A percentile compares a stretch with the other conserved stretches of the same genome.
These are phyloP conservation scores for Phytophthora citricola DNA, from an alignment of 352 stramenopile genomes.

Conservation along the genomic window DNA sequence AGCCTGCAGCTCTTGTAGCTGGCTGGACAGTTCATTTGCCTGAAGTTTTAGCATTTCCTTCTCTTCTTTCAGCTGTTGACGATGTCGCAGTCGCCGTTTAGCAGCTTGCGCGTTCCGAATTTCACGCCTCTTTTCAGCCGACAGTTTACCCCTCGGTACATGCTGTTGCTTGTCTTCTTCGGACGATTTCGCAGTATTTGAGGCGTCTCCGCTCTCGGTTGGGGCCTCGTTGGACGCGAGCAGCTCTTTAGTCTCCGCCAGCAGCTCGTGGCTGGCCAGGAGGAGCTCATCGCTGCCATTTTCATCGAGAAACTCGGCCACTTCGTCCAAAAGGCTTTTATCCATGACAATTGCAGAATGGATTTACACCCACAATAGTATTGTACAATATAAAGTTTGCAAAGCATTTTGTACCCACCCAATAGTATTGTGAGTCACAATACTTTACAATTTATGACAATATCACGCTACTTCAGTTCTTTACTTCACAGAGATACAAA, in stretches of 20 bases:
- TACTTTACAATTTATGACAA: no score
- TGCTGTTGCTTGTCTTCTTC: neutral
- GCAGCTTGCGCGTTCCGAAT: slow-evolving; percentile 26
- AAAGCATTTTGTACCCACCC: no score
- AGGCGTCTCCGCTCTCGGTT: neutral
- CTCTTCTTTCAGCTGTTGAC: slow-evolving; percentile 25
- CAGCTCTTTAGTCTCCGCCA: slow-evolving; percentile 12
- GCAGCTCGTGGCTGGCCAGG: slow-evolving; percentile 6
- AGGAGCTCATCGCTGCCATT: slow-evolving; percentile 1
- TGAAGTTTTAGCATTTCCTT: slow-evolving; percentile 13
- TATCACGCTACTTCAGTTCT: slow-evolving; percentile 7
- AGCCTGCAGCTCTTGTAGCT: slow-evolving; percentile 1
- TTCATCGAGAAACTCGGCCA: neutral
- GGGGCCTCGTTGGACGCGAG: neutral
- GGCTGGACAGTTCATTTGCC: neutral
- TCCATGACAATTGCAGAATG: neutral
- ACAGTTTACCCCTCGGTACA: neutral
- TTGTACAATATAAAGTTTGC: no score
- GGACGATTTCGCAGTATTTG: neutral
- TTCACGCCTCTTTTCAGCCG: slow-evolving; percentile 6
- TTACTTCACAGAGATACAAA: slow-evolving; percentile 1
- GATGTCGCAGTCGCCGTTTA: slow-evolving; percentile 15
- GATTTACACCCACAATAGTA: no score
- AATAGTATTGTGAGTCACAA: no score
- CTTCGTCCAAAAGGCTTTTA: neutral